These are phyloP conservation scores for Cucumis melo DNA, from an alignment of 306 rosid species.

Conservation along the genomic window DNA sequence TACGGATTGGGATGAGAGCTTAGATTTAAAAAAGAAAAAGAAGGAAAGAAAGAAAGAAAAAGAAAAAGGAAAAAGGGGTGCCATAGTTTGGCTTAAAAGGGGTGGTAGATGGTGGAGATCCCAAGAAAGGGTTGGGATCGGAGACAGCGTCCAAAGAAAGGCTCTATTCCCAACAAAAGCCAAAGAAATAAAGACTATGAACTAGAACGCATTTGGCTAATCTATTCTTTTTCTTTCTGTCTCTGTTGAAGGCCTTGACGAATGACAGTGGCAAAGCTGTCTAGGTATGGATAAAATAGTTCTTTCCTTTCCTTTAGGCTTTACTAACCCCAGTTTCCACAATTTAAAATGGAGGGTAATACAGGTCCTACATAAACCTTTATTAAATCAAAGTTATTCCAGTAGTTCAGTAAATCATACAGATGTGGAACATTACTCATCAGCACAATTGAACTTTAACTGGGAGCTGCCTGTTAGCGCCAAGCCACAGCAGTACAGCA, in stretches of 20 bases:
- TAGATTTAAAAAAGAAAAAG: background rate
- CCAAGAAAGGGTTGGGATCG: slow-evolving; percentile 18
- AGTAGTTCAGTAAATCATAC: background rate
- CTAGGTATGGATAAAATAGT: background rate
- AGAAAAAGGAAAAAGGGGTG: background rate
- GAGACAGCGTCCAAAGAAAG: slow-evolving; percentile 9
- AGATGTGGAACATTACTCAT: background rate
- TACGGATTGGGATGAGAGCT: slow-evolving; percentile 12
- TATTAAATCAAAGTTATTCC: background rate
- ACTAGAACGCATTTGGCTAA: background rate
- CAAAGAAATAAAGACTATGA: background rate
- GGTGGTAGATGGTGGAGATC: slow-evolving; percentile 14
- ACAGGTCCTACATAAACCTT: background rate
- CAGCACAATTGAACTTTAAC: background rate
- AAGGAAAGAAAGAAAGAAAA: background rate
- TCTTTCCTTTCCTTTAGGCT: background rate
- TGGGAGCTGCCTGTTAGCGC: background rate
- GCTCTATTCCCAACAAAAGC: slow-evolving; percentile 26
- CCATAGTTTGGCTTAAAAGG: slow-evolving; percentile 1
- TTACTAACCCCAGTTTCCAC: background rate
- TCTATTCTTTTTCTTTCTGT: slow-evolving; percentile 1
- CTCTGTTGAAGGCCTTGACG: background rate
- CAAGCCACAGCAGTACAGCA: background rate
- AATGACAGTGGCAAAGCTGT: background rate
- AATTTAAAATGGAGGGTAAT: background rate